Evolutionary conservation across 2,329 filamentous ascomycete genomes (phyloP), one percentile per base, ranked within the genome.

Genomic region (Cordyceps farinosa): DNA sequence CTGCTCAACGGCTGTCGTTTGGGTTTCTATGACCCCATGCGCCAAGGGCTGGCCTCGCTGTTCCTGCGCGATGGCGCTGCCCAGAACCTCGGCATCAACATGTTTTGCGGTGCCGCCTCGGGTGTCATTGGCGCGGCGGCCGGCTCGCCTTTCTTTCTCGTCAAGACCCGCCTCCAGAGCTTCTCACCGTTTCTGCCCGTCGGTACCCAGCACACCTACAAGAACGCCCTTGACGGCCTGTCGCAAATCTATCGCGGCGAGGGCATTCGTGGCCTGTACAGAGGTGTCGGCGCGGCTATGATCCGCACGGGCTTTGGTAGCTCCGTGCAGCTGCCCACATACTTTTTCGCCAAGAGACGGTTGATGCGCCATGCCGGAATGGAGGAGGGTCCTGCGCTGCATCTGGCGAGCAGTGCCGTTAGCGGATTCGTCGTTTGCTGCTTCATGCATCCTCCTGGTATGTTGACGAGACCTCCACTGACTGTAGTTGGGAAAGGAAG

Each of bases 341-440:
- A 99, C 77, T 99, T 98, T 79, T 95, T 98, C 70, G 95, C 94
- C 13, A 99, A 99, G 82, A 83, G 95, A 66, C 82, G 90, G 69
- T 79, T 99, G 69, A 84, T 91, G 64, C 88, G 84, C 71, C 92
- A 97, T 73, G 77, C 94, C 61, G 92, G 88, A 52, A 92, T 98
- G 89, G 82, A 95, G 72, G 95, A 99, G 73, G 94, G 95, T 1
- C 90, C 92, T 44, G 88, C 90, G 51, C 79, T 99, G 71, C 95
- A 99, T 75, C 80, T 99, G 68, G 84, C 91, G 44, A 96, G 92
- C 75, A 97, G 92, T 70, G 88, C 94, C 5, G 88, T 87, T 44
- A 97, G 92, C 71, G 95, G 95, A 0, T 97, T 99, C 71, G 95
- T 97, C 13, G 95, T 99, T 22, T 99, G 95, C 80, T 91, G 91